Conservation (phyloP, 768 basidiomycete species). For the Boletus edulis region DNA sequence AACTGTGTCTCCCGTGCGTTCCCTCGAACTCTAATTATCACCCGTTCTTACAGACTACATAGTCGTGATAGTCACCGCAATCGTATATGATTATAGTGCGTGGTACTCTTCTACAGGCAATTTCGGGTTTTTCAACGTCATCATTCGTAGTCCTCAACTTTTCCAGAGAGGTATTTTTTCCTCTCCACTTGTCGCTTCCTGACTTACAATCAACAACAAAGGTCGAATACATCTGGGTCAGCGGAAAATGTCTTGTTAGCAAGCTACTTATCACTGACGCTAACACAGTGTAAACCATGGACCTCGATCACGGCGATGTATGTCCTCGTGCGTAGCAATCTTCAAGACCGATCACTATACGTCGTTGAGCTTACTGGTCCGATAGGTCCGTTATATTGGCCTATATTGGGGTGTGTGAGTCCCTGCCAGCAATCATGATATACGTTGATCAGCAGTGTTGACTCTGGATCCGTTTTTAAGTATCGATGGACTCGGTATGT, state of each 20-base stretch:
- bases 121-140: background rate
- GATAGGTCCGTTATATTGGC: background rate
- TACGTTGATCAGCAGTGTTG: background rate
- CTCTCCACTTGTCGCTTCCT: background rate
- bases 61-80: background rate
- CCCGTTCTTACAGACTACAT: background rate
- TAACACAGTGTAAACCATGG: background rate
- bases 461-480: background rate
- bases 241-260: background rate
- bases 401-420: background rate
- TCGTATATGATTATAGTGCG: background rate
- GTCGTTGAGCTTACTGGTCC: background rate
- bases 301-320: background rate
- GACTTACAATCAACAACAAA: background rate
- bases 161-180: background rate
- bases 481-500: background rate
- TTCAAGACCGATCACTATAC: background rate
- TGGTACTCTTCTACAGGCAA: background rate
- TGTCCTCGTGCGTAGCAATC: background rate
- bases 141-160: background rate
- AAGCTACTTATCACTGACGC: background rate
- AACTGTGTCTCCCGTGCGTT: background rate
- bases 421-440: background rate
- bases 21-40: background rate
- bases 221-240: constrained; percentile 1